Base-by-base conservation (phyloP, 345 rosid species). In the Reutealis trisperma region DNA sequence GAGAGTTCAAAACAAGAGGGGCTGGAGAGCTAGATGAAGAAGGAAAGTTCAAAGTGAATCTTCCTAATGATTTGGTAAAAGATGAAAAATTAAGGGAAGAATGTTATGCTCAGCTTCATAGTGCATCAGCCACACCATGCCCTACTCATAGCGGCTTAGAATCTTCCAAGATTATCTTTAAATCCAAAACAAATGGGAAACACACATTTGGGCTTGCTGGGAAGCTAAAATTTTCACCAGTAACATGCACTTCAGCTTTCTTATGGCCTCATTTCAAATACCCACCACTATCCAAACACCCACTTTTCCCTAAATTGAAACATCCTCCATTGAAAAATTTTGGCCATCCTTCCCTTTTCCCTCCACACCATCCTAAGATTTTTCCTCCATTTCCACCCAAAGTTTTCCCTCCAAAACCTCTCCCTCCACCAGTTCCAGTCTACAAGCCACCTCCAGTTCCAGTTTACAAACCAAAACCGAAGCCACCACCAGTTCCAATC, bases 91-190 rank as follows among this genome's bases (percentile, higher is more conserved):
- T 94, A 44, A 87, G 83, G 80, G 90, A 91, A 76, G 90, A 90
- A 59, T 94, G 98, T 84, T 91, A 93, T 42, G 98, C 97, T 14
- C 97, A 89, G 78, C 94, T 94, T 79, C 93, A 89, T 73, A 88
- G 94, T 70, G 90, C 87, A 18, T 82, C 89, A 0, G 84, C 84
- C 10, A 37, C 79, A 1, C 91, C 95, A 27, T 94, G 98, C 67
- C 93, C 97, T 1, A 81, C 87, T 37, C 83, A 84, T n/a, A 79
- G 78, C 25, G 90, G 90, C 59, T 18, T 91, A 0, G 86, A 91
- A 3, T 82, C 98, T 30, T 41, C 85, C 78, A 91, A 88, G 83
- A 79, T 90, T 10, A 85, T 93, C 41, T 74, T 87, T 65, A 82
- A 85, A 55, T 85, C 90, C 8, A 81, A 75, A 51, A 49, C 60